Conservation (phyloP, 768 basidiomycete genomes). For the Clitopilus passeckerianus region DNA sequence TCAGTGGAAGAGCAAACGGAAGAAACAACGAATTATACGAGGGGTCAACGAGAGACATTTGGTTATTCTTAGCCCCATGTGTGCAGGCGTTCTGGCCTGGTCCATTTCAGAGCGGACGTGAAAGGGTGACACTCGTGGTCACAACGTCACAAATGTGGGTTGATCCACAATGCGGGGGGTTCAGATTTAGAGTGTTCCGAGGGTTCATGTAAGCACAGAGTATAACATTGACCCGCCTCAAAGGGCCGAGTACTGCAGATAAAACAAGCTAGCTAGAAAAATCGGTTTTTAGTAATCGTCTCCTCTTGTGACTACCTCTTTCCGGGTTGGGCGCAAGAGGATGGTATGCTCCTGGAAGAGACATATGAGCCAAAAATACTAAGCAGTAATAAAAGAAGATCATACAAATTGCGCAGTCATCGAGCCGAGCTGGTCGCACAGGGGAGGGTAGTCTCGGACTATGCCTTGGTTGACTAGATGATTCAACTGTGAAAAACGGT, state of each 20-base stretch:
- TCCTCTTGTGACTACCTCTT: slow-evolving; percentile 81
- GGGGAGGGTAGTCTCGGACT: slow-evolving; percentile 89
- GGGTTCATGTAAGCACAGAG: background rate
- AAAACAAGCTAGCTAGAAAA: slow-evolving; percentile 7
- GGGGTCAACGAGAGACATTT: background rate
- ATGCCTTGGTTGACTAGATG: slow-evolving; percentile 85
- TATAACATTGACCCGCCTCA: background rate
- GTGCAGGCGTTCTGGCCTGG: background rate
- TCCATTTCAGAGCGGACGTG: background rate
- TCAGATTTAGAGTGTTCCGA: background rate
- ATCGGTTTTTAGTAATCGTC: slow-evolving; percentile 63
- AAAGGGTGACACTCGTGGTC: background rate
- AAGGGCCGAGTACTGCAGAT: background rate
- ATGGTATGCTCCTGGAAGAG: slow-evolving; percentile 75
- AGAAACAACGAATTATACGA: background rate
- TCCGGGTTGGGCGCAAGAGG: slow-evolving; percentile 75
- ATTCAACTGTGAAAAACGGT: slow-evolving; percentile 55
- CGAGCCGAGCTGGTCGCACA: slow-evolving; percentile 76
- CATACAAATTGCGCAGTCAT: slow-evolving; percentile 93
- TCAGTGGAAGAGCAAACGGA: background rate
- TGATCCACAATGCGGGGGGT: background rate
- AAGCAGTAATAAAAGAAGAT: slow-evolving; percentile 18
- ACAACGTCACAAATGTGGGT: background rate
- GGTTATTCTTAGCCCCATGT: background rate
- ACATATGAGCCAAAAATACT: background rate